Percentiles rank a stretch among this genome's conserved stretches.
Conservation (phyloP, 1,139 yeast genomes). For the Kazachstania sp. region DNA sequence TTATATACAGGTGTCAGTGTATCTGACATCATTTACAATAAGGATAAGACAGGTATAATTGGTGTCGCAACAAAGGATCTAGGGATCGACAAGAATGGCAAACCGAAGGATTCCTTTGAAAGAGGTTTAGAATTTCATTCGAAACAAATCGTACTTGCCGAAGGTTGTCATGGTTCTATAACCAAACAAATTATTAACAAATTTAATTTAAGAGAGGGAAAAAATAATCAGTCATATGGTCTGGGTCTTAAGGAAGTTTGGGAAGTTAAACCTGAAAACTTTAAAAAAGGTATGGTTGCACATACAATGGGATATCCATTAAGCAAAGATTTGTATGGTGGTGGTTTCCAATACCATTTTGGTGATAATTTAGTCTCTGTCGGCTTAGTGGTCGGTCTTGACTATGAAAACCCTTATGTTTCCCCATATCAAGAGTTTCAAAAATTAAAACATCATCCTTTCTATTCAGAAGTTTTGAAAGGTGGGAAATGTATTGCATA, state of each 20-base stretch:
- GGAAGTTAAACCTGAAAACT: conserved; percentile 85
- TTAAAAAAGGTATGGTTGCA: conserved; percentile 70
- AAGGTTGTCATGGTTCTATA: conserved; percentile 95
- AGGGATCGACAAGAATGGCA: conserved; percentile 70
- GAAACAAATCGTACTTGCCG: conserved; percentile 78
- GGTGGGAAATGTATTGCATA: conserved; percentile 92
- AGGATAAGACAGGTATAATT: conserved; percentile 48
- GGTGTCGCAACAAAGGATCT: conserved; percentile 93
- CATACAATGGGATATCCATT: conserved; percentile 92
- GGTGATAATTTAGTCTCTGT: conserved; percentile 87
- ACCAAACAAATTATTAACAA: conserved; percentile 66
- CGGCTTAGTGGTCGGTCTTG: conserved; percentile 87
- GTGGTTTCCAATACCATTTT: conserved; percentile 95
- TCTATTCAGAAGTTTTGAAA: conserved; percentile 60
- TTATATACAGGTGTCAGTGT: conserved; percentile 87
- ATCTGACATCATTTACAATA: conserved; percentile 63
- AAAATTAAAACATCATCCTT: conserved; percentile 85
- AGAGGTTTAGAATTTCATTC: conserved; percentile 97
- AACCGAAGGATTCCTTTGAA: conserved; percentile 74
- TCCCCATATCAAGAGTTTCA: conserved; percentile 96
- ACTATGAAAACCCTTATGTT: conserved; percentile 85
- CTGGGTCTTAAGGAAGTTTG: conserved; percentile 93
- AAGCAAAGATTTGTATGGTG: conserved; percentile 69
- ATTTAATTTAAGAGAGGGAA: conserved; percentile 51
- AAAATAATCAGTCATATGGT: conserved; percentile 85